A percentile compares a stretch with the other conserved stretches of the same genome.
phyloP scores from a whole-genome alignment of 257 asterid species.

The Apocynum venetum region DNA sequence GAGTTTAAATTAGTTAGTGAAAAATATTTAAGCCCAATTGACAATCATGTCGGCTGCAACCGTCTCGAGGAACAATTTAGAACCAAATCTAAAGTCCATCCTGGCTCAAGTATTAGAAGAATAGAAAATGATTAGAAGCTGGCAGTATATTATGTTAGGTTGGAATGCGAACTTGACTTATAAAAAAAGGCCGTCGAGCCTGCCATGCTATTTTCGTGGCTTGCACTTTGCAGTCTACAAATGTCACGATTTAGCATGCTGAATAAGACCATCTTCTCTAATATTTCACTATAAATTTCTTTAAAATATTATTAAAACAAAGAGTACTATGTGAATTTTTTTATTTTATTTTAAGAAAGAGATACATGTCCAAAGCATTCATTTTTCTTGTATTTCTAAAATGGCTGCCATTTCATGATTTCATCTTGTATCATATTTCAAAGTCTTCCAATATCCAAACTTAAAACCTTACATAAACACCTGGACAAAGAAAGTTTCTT shows the following conservation, averaged over 20 bases:
- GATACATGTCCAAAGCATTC: not conserved
- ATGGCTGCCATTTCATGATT: constrained; percentile 31
- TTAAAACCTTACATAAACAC: constrained; percentile 1
- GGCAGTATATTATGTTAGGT: not conserved
- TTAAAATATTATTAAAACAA: not conserved
- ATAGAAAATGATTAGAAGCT: not conserved
- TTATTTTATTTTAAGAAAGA: too few species aligned
- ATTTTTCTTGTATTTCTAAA: constrained; percentile 18
- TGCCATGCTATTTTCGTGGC: constrained; percentile 6
- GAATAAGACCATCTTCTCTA: constrained; percentile 3
- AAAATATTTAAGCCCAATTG: too few species aligned
- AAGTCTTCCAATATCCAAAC: constrained; percentile 23
- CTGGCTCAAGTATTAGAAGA: too few species aligned
- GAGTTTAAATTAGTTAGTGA: too few species aligned
- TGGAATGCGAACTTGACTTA: not conserved
- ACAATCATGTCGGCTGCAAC: too few species aligned
- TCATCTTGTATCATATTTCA: constrained; percentile 16
- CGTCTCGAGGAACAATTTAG: too few species aligned
- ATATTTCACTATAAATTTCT: not conserved
- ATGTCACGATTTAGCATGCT: constrained; percentile 19
- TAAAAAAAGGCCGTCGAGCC: constrained; percentile 26
- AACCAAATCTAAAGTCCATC: too few species aligned
- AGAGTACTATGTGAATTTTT: not conserved
- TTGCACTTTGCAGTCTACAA: constrained; percentile 24
- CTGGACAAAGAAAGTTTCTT: constrained; percentile 5